These are phyloP conservation scores for Globisporangium spinosum DNA, from an alignment of 352 stramenopile genomes.

Conservation along the genomic window DNA sequence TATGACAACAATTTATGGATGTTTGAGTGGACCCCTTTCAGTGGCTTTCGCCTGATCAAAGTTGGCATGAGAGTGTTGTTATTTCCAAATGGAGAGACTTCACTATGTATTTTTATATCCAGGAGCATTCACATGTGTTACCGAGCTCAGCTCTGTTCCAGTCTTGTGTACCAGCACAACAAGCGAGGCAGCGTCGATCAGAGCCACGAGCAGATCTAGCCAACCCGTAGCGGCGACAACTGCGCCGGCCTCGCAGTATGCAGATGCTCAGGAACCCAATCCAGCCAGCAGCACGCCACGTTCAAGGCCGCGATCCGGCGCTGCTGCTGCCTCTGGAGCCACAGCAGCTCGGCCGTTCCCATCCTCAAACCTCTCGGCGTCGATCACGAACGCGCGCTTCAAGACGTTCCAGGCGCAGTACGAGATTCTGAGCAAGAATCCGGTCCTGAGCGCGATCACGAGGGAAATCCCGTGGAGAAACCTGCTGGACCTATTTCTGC, in stretches of 20 bases:
- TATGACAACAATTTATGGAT: too few species aligned
- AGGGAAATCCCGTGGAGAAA: conserved; percentile 60
- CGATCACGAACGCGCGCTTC: conserved; percentile 43
- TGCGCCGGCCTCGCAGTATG: neutral
- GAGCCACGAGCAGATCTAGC: neutral
- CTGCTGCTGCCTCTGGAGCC: conserved; percentile 7
- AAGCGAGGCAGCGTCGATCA: neutral
- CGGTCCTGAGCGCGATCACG: conserved; percentile 37
- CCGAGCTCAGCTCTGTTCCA: too few species aligned
- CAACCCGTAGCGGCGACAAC: neutral
- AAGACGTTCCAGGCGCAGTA: conserved; percentile 56
- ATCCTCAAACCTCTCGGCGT: conserved; percentile 41
- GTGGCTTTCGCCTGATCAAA: too few species aligned
- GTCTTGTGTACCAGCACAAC: too few species aligned
- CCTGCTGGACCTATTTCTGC: conserved; percentile 47
- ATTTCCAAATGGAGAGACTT: too few species aligned
- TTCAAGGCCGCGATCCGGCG: neutral
- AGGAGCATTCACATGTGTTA: too few species aligned
- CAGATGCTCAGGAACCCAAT: neutral
- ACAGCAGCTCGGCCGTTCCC: conserved; percentile 35
- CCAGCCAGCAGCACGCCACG: neutral
- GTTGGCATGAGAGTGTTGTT: too few species aligned
- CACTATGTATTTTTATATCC: too few species aligned
- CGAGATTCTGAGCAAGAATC: conserved; percentile 46
- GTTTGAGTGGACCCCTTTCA: too few species aligned